Evolutionary conservation across 2,329 filamentous ascomycete genomes (phyloP), one percentile per base, ranked within the genome.

Genomic region (Elsinoe perseae): DNA sequence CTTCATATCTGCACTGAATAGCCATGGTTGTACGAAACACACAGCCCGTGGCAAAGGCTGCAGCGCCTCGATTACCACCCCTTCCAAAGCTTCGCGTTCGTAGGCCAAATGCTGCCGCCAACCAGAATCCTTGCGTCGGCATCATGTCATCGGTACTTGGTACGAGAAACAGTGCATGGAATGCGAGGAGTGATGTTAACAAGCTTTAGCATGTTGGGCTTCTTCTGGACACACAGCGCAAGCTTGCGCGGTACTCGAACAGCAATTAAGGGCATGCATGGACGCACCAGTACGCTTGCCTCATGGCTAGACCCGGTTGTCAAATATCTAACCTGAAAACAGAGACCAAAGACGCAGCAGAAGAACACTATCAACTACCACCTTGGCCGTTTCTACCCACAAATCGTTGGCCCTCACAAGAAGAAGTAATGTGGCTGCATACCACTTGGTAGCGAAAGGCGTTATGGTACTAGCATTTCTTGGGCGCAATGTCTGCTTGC

Each of bases 281-380:
- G 92, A 97, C 75, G 80, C 80, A 56, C 84, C 85, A 60, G 82
- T 86, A 78, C 66, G 77, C 77, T 70, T 57, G 20, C 16, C 14
- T 12, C 32, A 38, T 50, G 28, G 30, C 38, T 28, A 30, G 16
- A 25, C 28, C 7, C 40, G 58, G 18, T 30, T 52, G 34, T 23
- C 59, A 53, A 46, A 21, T 57, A 50, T 23, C 32, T 55, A 20
- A 58, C 38, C 46, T 42, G 16, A 27, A 12, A 38, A 60, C 68
- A 85, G 82, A 81, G 77, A 77, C 71, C 78, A 48, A 71, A 71
- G 61, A 71, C 73, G 56, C 70, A 73, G 61, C 81, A 82, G 69
- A 89, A 85, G 75, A 92, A 84, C 70, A 83, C 81, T 61, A 90
- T 97, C 81, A 97, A 97, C 75, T 91, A 91, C 77, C 91, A 96